Percentiles rank a stretch among this genome's conserved stretches.
Conservation (phyloP, 306 rosid genomes). For the Urtica urens region DNA sequence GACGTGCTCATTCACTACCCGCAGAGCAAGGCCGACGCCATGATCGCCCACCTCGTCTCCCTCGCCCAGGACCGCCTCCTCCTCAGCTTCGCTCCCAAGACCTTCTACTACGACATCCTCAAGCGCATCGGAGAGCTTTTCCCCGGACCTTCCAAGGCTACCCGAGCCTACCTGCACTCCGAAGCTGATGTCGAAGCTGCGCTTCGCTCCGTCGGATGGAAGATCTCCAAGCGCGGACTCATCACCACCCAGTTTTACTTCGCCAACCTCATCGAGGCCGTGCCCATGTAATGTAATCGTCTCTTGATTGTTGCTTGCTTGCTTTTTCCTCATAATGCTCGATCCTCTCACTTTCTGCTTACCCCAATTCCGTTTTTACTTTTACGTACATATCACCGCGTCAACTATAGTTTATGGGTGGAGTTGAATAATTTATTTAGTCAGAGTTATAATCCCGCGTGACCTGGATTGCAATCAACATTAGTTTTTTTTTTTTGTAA, state of each 20-base stretch:
- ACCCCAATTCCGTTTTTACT: too few relatives aligned
- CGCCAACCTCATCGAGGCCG: constrained; percentile 83
- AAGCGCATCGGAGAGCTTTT: constrained; percentile 94
- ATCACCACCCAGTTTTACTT: constrained; percentile 80
- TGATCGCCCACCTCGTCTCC: constrained; percentile 85
- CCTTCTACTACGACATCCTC: constrained; percentile 58
- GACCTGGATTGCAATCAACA: too few relatives aligned
- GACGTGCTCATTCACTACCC: constrained; percentile 93
- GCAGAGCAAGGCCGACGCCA: constrained; percentile 78
- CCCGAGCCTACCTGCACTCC: constrained; percentile 83
- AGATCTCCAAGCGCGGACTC: constrained; percentile 64
- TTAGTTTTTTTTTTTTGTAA: too few relatives aligned
- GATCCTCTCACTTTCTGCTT: too few relatives aligned
- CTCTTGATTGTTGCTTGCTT: neutral
- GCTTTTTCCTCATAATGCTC: neutral
- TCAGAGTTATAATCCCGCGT: too few relatives aligned
- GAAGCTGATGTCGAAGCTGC: constrained; percentile 88
- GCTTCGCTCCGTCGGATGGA: constrained; percentile 74
- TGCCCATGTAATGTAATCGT: constrained; percentile 45
- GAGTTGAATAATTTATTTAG: too few relatives aligned
- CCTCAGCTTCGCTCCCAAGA: constrained; percentile 90
- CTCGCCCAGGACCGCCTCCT: constrained; percentile 66
- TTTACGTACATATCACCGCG: too few relatives aligned
- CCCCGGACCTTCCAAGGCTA: constrained; percentile 96
- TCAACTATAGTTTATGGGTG: too few relatives aligned